A percentile compares a stretch with the other conserved stretches of the same genome.
phyloP scores from a whole-genome alignment of 1,284 basidiomycete genomes.

The Sphaerobolus stellatus region DNA sequence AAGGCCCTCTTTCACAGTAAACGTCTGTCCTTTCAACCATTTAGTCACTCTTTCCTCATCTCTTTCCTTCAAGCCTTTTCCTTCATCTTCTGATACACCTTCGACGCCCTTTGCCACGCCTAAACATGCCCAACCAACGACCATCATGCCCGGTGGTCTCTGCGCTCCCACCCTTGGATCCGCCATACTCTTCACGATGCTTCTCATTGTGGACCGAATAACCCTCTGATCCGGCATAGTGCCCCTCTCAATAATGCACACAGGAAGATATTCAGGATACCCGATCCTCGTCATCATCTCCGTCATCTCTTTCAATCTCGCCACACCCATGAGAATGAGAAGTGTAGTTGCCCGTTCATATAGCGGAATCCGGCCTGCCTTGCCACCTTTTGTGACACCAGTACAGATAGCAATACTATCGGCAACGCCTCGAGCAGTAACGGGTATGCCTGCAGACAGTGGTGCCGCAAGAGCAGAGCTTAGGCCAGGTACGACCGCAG shows the following conservation, averaged over 20 bases:
- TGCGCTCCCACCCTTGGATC: slow-evolving; percentile 68
- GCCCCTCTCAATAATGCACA: slow-evolving; percentile 92
- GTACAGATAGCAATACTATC: slow-evolving; percentile 90
- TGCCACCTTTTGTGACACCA: slow-evolving; percentile 87
- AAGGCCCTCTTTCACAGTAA: slow-evolving; percentile 31
- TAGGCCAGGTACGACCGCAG: slow-evolving; percentile 86
- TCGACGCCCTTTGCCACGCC: slow-evolving; percentile 41
- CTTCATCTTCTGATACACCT: slow-evolving; percentile 21
- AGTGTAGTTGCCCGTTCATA: slow-evolving; percentile 83
- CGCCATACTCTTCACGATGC: slow-evolving; percentile 73
- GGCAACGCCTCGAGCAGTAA: slow-evolving; percentile 93
- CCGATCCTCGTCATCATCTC: slow-evolving; percentile 53
- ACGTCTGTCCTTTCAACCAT: slow-evolving; percentile 30
- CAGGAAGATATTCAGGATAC: slow-evolving; percentile 79
- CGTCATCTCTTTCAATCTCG: slow-evolving; percentile 74
- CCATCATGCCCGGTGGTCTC: slow-evolving; percentile 92
- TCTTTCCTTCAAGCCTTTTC: slow-evolving; percentile 5
- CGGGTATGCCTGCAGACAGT: slow-evolving; percentile 85
- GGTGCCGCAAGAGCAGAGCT: slow-evolving; percentile 88
- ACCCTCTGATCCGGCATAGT: slow-evolving; percentile 91
- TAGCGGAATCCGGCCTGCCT: slow-evolving; percentile 80
- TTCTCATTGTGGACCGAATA: slow-evolving; percentile 74
- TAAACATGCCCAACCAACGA: slow-evolving; percentile 82
- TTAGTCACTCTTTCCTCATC: slow-evolving; percentile 29
- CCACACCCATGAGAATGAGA: slow-evolving; percentile 93